These are phyloP conservation scores for Dactylis glomerata DNA, from an alignment of 176 grass and related monocot genomes.

Conservation along the genomic window DNA sequence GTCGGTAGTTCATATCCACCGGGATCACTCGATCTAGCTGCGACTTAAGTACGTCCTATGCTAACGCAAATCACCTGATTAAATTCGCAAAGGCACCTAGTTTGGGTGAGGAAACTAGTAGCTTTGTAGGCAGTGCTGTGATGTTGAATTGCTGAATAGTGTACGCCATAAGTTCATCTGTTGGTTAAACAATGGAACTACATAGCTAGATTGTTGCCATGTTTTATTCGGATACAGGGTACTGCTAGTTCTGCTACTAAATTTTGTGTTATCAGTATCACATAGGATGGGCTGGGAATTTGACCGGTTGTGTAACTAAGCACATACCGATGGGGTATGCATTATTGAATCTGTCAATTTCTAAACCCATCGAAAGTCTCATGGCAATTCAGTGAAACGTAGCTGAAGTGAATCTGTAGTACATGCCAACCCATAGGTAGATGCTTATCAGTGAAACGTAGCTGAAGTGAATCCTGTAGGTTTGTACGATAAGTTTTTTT, in stretches of 20 bases:
- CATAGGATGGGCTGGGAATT: not conserved
- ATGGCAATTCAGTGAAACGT: not conserved
- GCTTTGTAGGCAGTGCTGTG: not conserved
- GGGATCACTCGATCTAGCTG: constrained; percentile 14
- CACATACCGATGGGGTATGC: not conserved
- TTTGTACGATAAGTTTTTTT: not conserved
- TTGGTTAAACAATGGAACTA: not conserved
- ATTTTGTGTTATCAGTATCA: not conserved
- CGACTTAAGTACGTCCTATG: not conserved
- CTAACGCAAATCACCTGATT: not conserved
- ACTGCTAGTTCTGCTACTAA: not conserved
- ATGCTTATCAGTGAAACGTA: too few species aligned
- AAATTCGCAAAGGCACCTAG: not conserved
- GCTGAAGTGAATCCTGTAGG: not conserved
- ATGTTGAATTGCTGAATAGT: not conserved
- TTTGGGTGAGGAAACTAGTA: not conserved
- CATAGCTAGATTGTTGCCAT: not conserved
- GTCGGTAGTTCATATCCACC: too few species aligned
- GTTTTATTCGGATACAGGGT: not conserved
- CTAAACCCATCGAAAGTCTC: not conserved
- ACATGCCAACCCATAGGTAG: not conserved
- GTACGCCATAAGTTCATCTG: not conserved
- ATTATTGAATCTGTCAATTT: not conserved
- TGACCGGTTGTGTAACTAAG: not conserved
- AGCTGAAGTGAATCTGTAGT: not conserved